Percentiles rank a stretch among this genome's conserved stretches.
Conservation (phyloP, 805 yeast genomes). For the Schwanniomyces polymorphus region DNA sequence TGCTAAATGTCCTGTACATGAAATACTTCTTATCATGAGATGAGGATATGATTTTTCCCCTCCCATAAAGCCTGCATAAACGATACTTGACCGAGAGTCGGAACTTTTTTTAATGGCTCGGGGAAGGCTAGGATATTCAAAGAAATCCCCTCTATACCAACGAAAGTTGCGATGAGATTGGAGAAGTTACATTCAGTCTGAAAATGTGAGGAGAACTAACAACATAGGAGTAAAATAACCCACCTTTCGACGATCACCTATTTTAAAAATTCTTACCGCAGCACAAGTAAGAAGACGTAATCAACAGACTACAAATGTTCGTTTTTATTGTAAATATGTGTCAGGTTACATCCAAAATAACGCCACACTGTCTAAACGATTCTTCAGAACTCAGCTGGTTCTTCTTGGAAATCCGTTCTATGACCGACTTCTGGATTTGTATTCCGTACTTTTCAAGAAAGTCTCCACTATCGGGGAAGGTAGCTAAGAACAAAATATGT, state of each 20-base stretch:
- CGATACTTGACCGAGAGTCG: not conserved
- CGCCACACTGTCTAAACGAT: not conserved
- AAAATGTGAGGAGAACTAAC: not conserved
- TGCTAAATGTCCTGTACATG: not conserved
- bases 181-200: not conserved
- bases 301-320: not conserved
- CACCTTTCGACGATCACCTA: not conserved
- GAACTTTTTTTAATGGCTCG: not conserved
- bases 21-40: not conserved
- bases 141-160: not conserved
- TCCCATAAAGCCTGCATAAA: not conserved
- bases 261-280: not conserved
- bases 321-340: not conserved
- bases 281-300: not conserved
- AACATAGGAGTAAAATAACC: not conserved
- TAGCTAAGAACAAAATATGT: not conserved
- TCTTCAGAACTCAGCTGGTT: not conserved
- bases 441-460: not conserved
- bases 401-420: not conserved
- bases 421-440: not conserved
- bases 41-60: not conserved
- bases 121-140: not conserved
- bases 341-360: not conserved
- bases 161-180: not conserved
- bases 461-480: conserved; percentile 1